Base-by-base conservation (phyloP, 495 filamentous ascomycete genomes). In the Poronia punctata region DNA sequence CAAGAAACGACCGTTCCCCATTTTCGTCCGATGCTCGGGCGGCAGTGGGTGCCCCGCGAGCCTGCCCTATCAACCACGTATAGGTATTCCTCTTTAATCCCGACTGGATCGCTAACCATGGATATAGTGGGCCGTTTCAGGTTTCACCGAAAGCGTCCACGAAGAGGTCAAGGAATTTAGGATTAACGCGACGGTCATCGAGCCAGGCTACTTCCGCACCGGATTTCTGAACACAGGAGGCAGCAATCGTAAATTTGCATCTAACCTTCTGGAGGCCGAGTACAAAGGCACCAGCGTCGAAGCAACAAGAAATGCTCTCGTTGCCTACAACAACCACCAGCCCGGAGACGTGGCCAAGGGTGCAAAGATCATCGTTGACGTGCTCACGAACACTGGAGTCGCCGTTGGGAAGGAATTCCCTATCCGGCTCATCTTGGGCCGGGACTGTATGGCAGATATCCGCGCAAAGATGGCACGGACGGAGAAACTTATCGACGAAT, bases 331-430 rank as follows among this genome's bases (percentile, higher is more conserved):
- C 27, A 35, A 35, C 11, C 40, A 46, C 19, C 55, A 65, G 52
- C 37, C 27, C 4, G 64, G 63, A 5, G 61, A 65, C 37, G 51
- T 57, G 8, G 52, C 18, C 11, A 66, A 65, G 52, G 56, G 45
- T 12, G 54, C 52, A 4, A 45, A 36, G 31, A 25, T 57, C 39
- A 59, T 65, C 14, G 45, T 62, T 17, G 62, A 63, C 17, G 56
- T 52, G 30, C 40, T 66, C 3, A 54, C 48, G 2, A 54, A 59
- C 0, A 46, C 40, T 15, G 58, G 60, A 0, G 42, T 40, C 26
- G 56, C 49, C 3, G 53, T n/a, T 16, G 43, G 43, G 7, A 46
- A 40, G 9, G 34, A 23, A 25, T 33, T 51, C n/a, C 48, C 48
- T 7, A 16, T 41, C 0, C 31, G 38, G 10, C 17, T 53, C 14